phyloP scores from a whole-genome alignment of 306 rosid species.

The Trifolium subterraneum region DNA sequence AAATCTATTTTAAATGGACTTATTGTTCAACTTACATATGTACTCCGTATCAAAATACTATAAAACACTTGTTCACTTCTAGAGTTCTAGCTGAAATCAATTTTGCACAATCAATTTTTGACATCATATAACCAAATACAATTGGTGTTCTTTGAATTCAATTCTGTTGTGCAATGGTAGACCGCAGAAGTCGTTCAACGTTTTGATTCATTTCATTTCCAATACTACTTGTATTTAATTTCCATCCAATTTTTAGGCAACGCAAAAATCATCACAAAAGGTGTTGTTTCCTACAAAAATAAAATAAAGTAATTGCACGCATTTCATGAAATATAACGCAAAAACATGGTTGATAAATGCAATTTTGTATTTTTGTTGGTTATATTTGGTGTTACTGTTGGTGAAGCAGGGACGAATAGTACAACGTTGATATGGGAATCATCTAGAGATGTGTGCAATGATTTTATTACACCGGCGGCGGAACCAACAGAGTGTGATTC shows the following conservation, averaged over 20 bases:
- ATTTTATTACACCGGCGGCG: slow-evolving; percentile 50
- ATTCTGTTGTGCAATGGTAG: slow-evolving; percentile 43
- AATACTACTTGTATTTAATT: background rate
- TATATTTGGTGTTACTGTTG: slow-evolving; percentile 1
- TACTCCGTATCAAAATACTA: too few relatives aligned
- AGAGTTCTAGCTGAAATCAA: too few relatives aligned
- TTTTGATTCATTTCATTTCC: slow-evolving; percentile 20
- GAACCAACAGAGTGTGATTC: slow-evolving; percentile 36
- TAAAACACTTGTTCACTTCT: too few relatives aligned
- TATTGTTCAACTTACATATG: too few relatives aligned
- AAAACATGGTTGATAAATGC: slow-evolving; percentile 15
- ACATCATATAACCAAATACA: too few relatives aligned
- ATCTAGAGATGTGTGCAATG: slow-evolving; percentile 45
- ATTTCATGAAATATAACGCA: background rate
- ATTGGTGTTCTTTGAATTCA: slow-evolving; percentile 37
- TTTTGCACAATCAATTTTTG: too few relatives aligned
- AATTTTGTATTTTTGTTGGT: slow-evolving; percentile 9
- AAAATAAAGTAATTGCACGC: background rate
- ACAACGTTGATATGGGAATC: slow-evolving; percentile 35
- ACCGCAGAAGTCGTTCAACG: slow-evolving; percentile 38
- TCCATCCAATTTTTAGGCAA: background rate
- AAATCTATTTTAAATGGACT: too few relatives aligned
- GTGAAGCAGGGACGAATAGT: slow-evolving; percentile 34
- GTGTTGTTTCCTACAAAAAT: background rate
- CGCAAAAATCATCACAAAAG: background rate